Evolutionary conservation across 305 asterid genomes (phyloP).

Genomic region (Plantago coronopus): DNA sequence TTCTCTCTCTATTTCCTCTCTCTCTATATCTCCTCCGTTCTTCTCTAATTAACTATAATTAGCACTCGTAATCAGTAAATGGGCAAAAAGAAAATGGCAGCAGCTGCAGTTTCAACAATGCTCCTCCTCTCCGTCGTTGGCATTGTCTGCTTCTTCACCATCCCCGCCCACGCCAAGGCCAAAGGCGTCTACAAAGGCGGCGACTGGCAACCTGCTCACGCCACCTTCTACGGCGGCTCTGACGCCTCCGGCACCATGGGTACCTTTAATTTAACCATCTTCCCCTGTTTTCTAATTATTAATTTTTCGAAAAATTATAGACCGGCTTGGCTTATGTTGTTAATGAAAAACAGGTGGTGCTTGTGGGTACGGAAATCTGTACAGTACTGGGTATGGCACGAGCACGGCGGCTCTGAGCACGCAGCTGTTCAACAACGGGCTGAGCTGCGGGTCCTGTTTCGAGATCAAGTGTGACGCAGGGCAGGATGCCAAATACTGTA

Average conservation of each 20-base stretch:
- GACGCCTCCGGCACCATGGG: conserved; percentile 98
- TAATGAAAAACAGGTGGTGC: conserved; percentile 69
- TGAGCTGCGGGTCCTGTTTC: conserved; percentile 62
- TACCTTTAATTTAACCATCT: conserved; percentile 12
- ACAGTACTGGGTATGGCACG: conserved; percentile 67
- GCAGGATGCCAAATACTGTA: conserved; percentile 52
- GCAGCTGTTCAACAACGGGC: conserved; percentile 53
- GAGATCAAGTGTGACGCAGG: conserved; percentile 50
- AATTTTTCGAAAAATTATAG: too few species aligned
- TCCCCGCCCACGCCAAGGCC: conserved; percentile 40
- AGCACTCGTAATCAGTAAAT: neutral
- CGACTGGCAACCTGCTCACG: conserved; percentile 73
- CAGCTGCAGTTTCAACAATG: conserved; percentile 5
- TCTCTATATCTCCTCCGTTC: neutral
- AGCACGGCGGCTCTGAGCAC: conserved; percentile 63
- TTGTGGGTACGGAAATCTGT: conserved; percentile 61
- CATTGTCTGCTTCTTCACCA: conserved; percentile 33
- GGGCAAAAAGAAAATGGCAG: conserved; percentile 11
- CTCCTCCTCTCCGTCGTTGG: conserved; percentile 37
- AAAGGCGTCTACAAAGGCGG: conserved; percentile 54
- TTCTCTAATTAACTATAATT: neutral
- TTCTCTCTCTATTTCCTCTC: conserved; percentile 9
- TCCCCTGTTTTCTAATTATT: too few species aligned
- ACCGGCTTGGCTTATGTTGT: too few species aligned
- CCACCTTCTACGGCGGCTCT: conserved; percentile 88